A percentile compares a stretch with the other conserved stretches of the same genome.
These are phyloP conservation scores for Acacia pycnantha DNA, from an alignment of 331 rosid species.

Conservation along the genomic window DNA sequence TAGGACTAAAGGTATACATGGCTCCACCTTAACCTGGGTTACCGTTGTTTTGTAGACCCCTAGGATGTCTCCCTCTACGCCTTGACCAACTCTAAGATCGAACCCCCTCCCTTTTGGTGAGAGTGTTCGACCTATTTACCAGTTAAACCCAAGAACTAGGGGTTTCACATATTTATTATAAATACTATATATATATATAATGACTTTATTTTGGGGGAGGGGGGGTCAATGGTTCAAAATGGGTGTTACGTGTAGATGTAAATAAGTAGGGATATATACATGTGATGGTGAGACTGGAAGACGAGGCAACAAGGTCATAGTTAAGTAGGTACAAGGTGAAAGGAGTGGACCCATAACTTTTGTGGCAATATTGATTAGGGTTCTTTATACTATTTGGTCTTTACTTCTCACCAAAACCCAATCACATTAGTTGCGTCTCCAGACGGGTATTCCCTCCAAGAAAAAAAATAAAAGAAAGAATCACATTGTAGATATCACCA, in stretches of 20 bases:
- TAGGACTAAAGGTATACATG: too few species aligned
- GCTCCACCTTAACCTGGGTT: too few species aligned
- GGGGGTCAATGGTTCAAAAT: background rate
- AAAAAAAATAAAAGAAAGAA: slow-evolving; percentile 4
- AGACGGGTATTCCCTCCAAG: slow-evolving; percentile 30
- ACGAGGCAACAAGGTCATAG: slow-evolving; percentile 17
- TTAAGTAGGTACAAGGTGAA: slow-evolving; percentile 33
- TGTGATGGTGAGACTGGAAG: slow-evolving; percentile 18
- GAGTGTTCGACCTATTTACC: too few species aligned
- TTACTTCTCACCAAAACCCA: slow-evolving; percentile 33
- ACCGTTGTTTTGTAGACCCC: too few species aligned
- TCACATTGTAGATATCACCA: slow-evolving; percentile 23
- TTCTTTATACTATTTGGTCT: slow-evolving; percentile 25
- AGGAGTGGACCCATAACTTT: slow-evolving; percentile 33
- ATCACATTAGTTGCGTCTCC: slow-evolving; percentile 53
- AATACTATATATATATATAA: background rate
- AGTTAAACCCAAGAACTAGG: too few species aligned
- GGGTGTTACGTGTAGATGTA: background rate
- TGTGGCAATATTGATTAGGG: slow-evolving; percentile 22
- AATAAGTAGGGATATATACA: background rate
- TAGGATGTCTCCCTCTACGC: too few species aligned
- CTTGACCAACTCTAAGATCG: too few species aligned
- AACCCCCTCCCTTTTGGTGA: too few species aligned
- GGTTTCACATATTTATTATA: background rate
- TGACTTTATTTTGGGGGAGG: background rate